Conservation (phyloP, 768 basidiomycete genomes). For the Neoboletus subvelutipes region DNA sequence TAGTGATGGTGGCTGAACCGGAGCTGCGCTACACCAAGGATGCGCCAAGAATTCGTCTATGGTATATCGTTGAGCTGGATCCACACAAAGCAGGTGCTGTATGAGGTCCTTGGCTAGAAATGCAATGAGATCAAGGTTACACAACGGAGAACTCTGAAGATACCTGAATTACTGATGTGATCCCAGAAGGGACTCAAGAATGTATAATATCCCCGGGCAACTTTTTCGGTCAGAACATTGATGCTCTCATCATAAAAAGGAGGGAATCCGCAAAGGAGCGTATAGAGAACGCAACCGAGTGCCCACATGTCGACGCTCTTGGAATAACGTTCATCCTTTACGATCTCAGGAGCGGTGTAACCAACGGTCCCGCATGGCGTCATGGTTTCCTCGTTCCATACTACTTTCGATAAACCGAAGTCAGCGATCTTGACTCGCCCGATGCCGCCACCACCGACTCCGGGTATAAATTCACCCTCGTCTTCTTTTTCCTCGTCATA, state of each 20-base stretch:
- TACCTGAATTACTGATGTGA: conserved; percentile 81
- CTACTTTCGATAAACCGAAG: conserved; percentile 95
- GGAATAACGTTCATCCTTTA: conserved; percentile 96
- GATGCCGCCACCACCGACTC: conserved; percentile 94
- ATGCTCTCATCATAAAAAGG: conserved; percentile 99
- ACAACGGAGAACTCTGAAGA: conserved; percentile 12
- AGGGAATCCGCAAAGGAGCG: conserved; percentile 93
- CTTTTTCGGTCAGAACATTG: conserved; percentile 96
- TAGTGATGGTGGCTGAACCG: conserved; percentile 61
- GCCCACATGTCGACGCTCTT: conserved; percentile 99
- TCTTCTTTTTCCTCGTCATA: conserved; percentile 99
- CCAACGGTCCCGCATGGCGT: conserved; percentile 99
- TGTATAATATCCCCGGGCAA: conserved; percentile 95
- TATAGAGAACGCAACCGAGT: conserved; percentile 97
- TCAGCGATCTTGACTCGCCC: conserved; percentile 98
- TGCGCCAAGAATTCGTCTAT: conserved; percentile 98
- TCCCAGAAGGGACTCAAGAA: conserved; percentile 99
- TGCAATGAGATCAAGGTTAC: conserved; percentile 11
- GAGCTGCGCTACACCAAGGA: conserved; percentile 85
- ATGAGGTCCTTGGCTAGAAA: conserved; percentile 89
- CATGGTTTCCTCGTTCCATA: conserved; percentile 99
- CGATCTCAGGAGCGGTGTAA: conserved; percentile 98
- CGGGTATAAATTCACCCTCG: conserved; percentile 92
- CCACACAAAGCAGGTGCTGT: conserved; percentile 90
- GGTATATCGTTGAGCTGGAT: conserved; percentile 92